Conservation (phyloP, 2,329 filamentous ascomycete genomes). For the Clonostachys rosea region DNA sequence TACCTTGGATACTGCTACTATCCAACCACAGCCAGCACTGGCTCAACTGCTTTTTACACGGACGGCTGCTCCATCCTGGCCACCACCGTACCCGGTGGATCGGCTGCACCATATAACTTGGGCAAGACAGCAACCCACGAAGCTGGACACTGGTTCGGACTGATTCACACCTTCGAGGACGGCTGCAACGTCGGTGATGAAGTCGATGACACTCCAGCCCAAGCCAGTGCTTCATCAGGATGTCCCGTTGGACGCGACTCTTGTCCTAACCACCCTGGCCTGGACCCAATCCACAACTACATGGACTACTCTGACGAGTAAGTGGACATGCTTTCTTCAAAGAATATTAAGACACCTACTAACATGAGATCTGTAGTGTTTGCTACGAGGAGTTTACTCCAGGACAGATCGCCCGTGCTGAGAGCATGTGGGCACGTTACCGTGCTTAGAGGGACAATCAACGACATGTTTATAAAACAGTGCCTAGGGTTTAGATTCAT, state of each 20-base stretch:
- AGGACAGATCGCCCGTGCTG: conserved; percentile 33
- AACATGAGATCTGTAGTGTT: conserved; percentile 12
- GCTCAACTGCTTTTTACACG: conserved; percentile 23
- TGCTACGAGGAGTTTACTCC: conserved; percentile 40
- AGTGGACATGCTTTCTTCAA: conserved; percentile 6
- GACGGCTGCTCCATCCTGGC: conserved; percentile 33
- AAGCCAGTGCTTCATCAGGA: conserved; percentile 20
- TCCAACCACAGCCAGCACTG: conserved; percentile 22
- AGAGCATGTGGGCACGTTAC: conserved; percentile 28
- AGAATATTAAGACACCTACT: too few species aligned
- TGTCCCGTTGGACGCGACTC: conserved; percentile 29
- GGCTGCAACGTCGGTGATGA: conserved; percentile 30
- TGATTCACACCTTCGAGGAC: conserved; percentile 41
- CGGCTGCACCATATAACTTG: conserved; percentile 10
- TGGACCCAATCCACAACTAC: conserved; percentile 31
- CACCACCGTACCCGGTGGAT: conserved; percentile 29
- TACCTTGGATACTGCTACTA: conserved; percentile 42
- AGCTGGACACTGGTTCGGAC: conserved; percentile 42
- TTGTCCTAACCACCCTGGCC: conserved; percentile 19
- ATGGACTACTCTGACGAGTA: conserved; percentile 37
- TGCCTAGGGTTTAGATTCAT: too few species aligned
- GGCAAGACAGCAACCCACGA: conserved; percentile 31
- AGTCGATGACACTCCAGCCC: conserved; percentile 32
- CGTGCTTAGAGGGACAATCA: conserved; percentile 12
- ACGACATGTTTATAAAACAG: too few species aligned